Evolutionary conservation across 306 rosid species (phyloP).

Genomic region (Sechiopsis laciniata): DNA sequence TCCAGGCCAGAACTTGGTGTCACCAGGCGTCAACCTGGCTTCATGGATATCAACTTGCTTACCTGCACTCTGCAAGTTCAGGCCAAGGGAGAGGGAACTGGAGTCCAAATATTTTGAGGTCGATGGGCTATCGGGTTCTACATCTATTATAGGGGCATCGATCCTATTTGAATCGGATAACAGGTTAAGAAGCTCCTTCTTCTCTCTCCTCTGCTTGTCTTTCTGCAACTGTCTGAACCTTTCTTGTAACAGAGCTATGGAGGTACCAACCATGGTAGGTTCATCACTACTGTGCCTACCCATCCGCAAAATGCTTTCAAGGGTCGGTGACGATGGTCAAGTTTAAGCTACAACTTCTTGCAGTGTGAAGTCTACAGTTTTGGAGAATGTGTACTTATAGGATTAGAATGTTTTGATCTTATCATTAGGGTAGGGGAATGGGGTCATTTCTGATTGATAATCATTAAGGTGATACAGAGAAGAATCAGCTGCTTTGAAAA

Average conservation of each 20-base stretch:
- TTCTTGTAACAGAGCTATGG: slow-evolving; percentile 90
- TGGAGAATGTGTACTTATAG: slow-evolving; percentile 40
- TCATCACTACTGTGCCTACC: slow-evolving; percentile 59
- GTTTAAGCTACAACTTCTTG: slow-evolving; percentile 30
- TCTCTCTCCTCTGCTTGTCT: slow-evolving; percentile 82
- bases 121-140: slow-evolving; percentile 24
- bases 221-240: slow-evolving; percentile 90
- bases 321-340: slow-evolving; percentile 10
- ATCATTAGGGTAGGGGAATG: slow-evolving; percentile 11
- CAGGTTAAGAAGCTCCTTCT: slow-evolving; percentile 49
- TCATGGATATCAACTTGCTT: slow-evolving; percentile 31
- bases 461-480: slow-evolving; percentile 25
- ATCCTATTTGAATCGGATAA: slow-evolving; percentile 33
- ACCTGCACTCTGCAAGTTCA: slow-evolving; percentile 30
- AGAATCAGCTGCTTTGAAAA: slow-evolving; percentile 53
- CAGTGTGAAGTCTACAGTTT: too few species aligned
- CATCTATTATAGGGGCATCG: slow-evolving; percentile 26
- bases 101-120: slow-evolving; percentile 34
- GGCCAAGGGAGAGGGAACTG: slow-evolving; percentile 62
- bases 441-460: slow-evolving; percentile 27
- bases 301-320: slow-evolving; percentile 37
- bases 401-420: slow-evolving; percentile 32
- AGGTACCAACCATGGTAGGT: slow-evolving; percentile 53
- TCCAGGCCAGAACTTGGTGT: neutral
- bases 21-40: slow-evolving; percentile 27